Conservation (phyloP, 306 rosid genomes). For the Prunus mira region DNA sequence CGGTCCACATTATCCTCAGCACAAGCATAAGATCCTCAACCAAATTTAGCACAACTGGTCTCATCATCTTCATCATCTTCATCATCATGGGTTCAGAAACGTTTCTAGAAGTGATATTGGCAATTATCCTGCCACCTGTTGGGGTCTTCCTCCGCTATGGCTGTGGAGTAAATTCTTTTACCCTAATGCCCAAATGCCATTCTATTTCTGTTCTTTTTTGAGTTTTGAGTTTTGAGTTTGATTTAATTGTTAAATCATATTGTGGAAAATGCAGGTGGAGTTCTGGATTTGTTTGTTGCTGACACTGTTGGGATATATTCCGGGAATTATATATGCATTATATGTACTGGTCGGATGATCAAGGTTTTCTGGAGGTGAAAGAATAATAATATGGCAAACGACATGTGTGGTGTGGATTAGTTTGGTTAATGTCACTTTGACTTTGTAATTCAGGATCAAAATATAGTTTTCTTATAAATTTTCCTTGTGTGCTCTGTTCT, state of each 20-base stretch:
- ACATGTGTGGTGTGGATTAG: not conserved
- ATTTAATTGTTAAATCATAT: not conserved
- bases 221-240: not conserved
- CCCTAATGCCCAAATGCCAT: no score
- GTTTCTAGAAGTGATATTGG: constrained; percentile 55
- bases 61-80: no score
- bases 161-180: constrained; percentile 38
- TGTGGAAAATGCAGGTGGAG: constrained; percentile 49
- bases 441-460: not conserved
- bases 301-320: constrained; percentile 61
- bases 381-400: not conserved
- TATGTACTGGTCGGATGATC: constrained; percentile 53
- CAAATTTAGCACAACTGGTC: not conserved
- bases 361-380: not conserved
- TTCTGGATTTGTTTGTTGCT: constrained; percentile 62
- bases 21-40: not conserved
- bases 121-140: constrained; percentile 63
- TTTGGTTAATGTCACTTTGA: not conserved
- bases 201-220: not conserved
- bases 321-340: constrained; percentile 69
- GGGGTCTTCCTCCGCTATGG: constrained; percentile 76
- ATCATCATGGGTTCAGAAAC: constrained; percentile 55
- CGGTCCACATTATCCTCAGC: not conserved
- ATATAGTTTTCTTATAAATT: not conserved
- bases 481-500: not conserved